Base-by-base conservation (phyloP, 2,329 filamentous ascomycete genomes). In the Aspergillus sp. region DNA sequence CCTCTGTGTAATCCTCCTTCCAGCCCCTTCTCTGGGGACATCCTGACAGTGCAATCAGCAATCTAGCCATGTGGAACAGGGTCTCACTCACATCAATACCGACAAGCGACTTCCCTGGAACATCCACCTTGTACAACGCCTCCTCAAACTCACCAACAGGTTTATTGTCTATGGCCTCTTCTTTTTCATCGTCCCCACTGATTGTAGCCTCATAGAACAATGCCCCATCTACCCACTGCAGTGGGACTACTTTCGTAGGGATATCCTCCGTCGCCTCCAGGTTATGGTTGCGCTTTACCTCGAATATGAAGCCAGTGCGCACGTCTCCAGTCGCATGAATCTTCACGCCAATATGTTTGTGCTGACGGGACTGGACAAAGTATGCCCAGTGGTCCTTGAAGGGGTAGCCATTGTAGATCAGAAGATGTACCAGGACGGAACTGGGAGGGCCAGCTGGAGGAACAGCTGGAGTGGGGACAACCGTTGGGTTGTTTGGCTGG, bases 301-400 rank as follows among this genome's bases (percentile, higher is more conserved):
- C 64, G 17, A 73, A 63, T 8, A 33, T 33, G 56, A 75, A 75
- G 1, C 72, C 71, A 41, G 63, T 67, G 31, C 50, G 55, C 23
- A 76, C 72, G 53, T 72, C 67, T 1, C 73, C 72, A 2, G 62
- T 65, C 2, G 70, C 72, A 17, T 73, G 67, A 12, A 74, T 60
- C 25, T 63, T n/a, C 6, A 70, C 65, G 5, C 73, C 72, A 2
- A 67, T n/a, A 6, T 65, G 37, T 1, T 60, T 46, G 15, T 66
- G 15, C 0, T 7, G 1, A 4, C 46, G 58, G 0, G 69, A 69
- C 19, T 50, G 43, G 1, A 75, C 46, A 43, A 58, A 76, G 47
- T 73, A 75, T 2, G 69, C 68, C 73, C 73, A 76, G 61, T 76
- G 71, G 51, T 76, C 67, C 44, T 71, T 73, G 62, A 73, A 76